Base-by-base conservation (phyloP, 1,284 basidiomycete genomes). In the Volvariella volvacea region DNA sequence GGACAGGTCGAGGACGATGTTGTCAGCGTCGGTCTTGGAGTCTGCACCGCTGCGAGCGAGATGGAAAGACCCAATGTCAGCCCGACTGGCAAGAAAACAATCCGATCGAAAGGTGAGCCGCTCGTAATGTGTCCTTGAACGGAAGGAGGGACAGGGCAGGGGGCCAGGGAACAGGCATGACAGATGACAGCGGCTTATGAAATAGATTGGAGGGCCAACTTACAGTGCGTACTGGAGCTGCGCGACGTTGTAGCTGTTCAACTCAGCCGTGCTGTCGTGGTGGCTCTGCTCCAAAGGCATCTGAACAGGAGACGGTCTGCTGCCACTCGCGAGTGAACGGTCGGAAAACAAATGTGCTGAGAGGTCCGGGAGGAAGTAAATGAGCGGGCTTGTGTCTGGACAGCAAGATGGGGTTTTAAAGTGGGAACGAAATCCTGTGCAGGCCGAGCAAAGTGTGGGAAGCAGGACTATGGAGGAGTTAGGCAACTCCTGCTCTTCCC, bases 171-270 rank as follows among this genome's bases (percentile, higher is more conserved):
- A 28, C 25, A 28, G 25, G 12, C 6, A 40, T 55, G 55, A 57
- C 52, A 56, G 49, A 41, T 58, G 55, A 58, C 54, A 58, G 55
- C 50, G 51, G 55, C 47, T 50, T 48, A 54, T 43, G 50, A 30
- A 41, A 44, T 22, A 36, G 34, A 36, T 36, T 36, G 34, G n/a
- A 34, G 16, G 37, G n/a, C 2, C 39, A 25, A 75, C 78, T 63
- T 53, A 81, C 78, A 77, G 66, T 31, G 73, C 66, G 59, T 71
- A 75, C 47, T 81, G 75, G 48, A 80, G 71, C 59, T 80, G 77
- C 39, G 75, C 72, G 51, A 82, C 71, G 74, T 75, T 75, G 65
- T 78, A 80, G 48, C 68, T 65, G 58, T 73, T 75, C 56, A 80
- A 68, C 57, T 73, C 34, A 36, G 34, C 34, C n/a, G 34, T 15